Evolutionary conservation across 148 eudicot genomes (phyloP).

Genomic region (Polygonum aviculare): DNA sequence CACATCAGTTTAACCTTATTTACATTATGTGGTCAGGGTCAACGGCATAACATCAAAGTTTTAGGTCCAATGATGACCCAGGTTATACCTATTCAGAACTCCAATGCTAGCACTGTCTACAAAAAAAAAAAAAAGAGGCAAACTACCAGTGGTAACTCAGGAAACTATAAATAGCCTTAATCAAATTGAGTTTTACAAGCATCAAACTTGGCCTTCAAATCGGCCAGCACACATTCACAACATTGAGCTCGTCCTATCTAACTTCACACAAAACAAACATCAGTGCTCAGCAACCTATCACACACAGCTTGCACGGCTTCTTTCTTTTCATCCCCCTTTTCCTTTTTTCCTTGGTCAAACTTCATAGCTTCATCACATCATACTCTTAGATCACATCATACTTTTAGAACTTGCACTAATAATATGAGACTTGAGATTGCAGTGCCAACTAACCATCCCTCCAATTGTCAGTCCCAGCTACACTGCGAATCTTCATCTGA

Average conservation of each 20-base stretch:
- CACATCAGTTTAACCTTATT: no score
- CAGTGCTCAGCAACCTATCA: background rate
- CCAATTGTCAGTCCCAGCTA: background rate
- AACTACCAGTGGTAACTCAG: background rate
- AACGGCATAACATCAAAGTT: no score
- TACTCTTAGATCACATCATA: background rate
- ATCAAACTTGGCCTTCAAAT: background rate
- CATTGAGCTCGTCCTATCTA: background rate
- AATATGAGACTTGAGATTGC: background rate
- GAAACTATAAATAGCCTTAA: background rate
- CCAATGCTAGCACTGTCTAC: no score
- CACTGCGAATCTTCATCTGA: background rate
- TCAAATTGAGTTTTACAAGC: background rate
- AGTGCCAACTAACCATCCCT: conserved; percentile 1
- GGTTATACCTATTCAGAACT: no score
- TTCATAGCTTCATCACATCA: background rate
- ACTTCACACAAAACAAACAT: background rate
- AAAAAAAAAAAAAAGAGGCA: background rate
- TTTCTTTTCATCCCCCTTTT: background rate
- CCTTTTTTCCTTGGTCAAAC: background rate
- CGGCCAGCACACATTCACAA: background rate
- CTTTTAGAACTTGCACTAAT: background rate
- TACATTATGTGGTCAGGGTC: no score
- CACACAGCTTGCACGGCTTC: background rate
- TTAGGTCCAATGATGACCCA: no score